Base-by-base conservation (phyloP, 2,329 filamentous ascomycete species). In the Colletotrichum sidae region DNA sequence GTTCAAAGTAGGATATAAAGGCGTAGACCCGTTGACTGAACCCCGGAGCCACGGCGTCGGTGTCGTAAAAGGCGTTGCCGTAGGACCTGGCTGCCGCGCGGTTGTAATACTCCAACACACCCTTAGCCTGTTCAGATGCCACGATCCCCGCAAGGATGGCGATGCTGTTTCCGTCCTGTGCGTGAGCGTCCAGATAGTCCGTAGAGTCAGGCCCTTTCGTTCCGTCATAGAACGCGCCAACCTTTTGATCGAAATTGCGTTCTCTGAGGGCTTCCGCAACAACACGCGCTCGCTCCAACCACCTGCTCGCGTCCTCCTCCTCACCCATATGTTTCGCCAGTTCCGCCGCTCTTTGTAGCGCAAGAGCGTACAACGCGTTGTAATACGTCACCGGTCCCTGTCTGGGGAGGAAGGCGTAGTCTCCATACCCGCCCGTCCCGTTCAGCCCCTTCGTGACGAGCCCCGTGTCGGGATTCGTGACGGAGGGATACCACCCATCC, bases 11-110 rank as follows among this genome's bases (percentile, higher is more conserved):
- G 2, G 83, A 85, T 15, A 82, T 79, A 67, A 86, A 85, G 2
- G 84, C 77, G 59, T 86, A 86, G 4, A 85, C 83, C 11, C 82
- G 77, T 54, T 80, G 71, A 2, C 77, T 77, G 69, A 79, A 84
- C 1, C 76, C 78, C 0, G 66, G 67, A 1, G 69, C 70, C 0
- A 84, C 70, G 4, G 74, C 69, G 47, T 76, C 79, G 42, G 78
- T 81, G 70, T 86, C 83, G 69, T 83, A 86, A 69, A 86, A 86
- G 2, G 84, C 76, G 68, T 86, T 85, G 2, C 84, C 83, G 65
- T 84, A 85, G 1, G 73, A 71, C 8, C 74, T 74, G 0, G 76
- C 70, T 15, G 77, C 79, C 4, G 75, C 67, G 13, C 65, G 69
- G 4, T 74, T 65, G 15, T 84, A 77, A 68, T 82, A 84, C 1